phyloP scores from a whole-genome alignment of 345 rosid genomes.

The Sisymbrium irio region DNA sequence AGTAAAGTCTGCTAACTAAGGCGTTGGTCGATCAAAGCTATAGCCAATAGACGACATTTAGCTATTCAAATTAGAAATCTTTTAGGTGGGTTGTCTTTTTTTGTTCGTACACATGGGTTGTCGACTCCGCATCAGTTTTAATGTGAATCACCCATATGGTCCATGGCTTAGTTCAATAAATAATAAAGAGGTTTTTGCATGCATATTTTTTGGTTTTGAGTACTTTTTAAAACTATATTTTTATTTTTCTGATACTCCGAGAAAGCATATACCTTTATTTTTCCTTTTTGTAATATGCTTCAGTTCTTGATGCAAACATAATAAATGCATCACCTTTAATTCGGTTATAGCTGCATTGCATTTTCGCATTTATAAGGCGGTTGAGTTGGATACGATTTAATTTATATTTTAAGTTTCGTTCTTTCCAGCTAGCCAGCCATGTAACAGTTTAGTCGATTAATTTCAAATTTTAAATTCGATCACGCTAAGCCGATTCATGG shows the following conservation, averaged over 20 bases:
- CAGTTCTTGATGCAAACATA: slow-evolving; percentile 21
- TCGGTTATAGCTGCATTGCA: slow-evolving; percentile 33
- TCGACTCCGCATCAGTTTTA: neutral
- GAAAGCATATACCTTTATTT: slow-evolving; percentile 3
- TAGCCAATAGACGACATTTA: slow-evolving; percentile 11
- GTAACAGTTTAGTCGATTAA: neutral
- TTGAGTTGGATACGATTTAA: slow-evolving; percentile 21
- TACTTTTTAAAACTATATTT: neutral
- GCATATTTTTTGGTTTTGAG: neutral
- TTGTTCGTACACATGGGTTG: neutral
- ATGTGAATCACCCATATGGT: neutral
- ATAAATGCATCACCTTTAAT: slow-evolving; percentile 33
- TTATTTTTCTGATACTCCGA: neutral
- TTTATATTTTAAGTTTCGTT: neutral
- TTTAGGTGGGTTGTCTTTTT: neutral
- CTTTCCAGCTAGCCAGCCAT: slow-evolving; percentile 25
- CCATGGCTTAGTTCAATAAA: neutral
- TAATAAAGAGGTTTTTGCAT: neutral
- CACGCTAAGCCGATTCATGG: neutral
- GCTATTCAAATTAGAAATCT: neutral
- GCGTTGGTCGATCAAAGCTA: neutral
- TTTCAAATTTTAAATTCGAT: neutral
- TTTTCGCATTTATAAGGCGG: slow-evolving; percentile 33
- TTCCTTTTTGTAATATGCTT: neutral
- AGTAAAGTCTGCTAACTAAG: neutral